Evolutionary conservation across 257 asterid species (phyloP), one percentile per base, ranked within the genome.

Genomic region (Ilex asprella): DNA sequence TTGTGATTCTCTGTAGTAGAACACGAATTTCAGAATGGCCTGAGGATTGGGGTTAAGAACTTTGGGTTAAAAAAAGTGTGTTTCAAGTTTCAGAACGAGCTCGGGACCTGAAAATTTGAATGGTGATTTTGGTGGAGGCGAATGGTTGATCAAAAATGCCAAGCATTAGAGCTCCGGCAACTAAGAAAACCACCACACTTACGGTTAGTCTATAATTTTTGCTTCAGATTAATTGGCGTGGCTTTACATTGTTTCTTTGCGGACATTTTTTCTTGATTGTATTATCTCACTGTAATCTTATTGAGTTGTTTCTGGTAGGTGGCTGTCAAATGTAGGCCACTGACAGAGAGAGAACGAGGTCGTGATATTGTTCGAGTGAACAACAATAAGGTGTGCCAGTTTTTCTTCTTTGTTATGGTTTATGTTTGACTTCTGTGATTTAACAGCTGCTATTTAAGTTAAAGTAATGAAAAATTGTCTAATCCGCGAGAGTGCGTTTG

Each of bases 311-410:
- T 63, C 46, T 31, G 32, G 29, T 72, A 91, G 96, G 98, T 88
- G 68, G 93, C 94, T 62, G 95, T 91, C 43, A 91, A 88, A 83
- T 91, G 96, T 70, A 84, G 98, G 83, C 96, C 98, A 62, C 59
- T 86, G 70, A 83, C 90, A 2, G 86, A 64, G 62, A 80, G 78
- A 76, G 95, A 86, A 63, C 82, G 71, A 16, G 88, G 86, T 16
- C 89, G 91, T 5, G 76, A 83, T 69, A 88, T 88, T 51, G 85
- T 91, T 55, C 79, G 96, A 81, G 91, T 91, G 67, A 82, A 77
- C 55, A 75, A 81, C 62, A 86, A 86, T 64, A 85, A 84, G 96
- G 96, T 88, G 46, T 46, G 73, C 51, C 65, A 31, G 16, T 31
- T 47, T 73, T n/a, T 39, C 15, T 10, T 46, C 0, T 3, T 3